phyloP scores from a whole-genome alignment of 768 basidiomycete genomes.

The Lactifluus hygrophoroides region DNA sequence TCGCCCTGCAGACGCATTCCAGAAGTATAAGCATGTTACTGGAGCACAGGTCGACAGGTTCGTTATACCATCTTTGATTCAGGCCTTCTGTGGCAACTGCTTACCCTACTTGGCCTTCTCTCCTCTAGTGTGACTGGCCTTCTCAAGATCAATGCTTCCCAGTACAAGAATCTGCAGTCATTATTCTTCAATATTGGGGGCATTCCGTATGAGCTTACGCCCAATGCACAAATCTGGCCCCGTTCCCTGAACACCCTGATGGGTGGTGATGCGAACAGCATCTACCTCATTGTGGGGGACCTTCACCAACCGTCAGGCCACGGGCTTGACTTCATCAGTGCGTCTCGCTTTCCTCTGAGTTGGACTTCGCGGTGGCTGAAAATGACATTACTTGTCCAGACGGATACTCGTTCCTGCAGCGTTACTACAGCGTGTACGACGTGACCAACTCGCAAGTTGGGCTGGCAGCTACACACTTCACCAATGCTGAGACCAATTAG shows the following conservation, averaged over 20 bases:
- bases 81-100: not conserved
- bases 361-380: not conserved
- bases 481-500: slow-evolving; percentile 20
- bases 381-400: not conserved
- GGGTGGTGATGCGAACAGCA: slow-evolving; percentile 41
- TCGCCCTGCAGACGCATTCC: slow-evolving; percentile 38
- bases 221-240: slow-evolving; percentile 67
- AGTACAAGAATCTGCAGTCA: slow-evolving; percentile 42
- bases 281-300: slow-evolving; percentile 29
- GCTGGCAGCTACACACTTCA: slow-evolving; percentile 22
- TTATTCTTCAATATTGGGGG: slow-evolving; percentile 45
- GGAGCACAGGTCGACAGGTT: slow-evolving; percentile 44
- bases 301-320: slow-evolving; percentile 21
- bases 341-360: not conserved
- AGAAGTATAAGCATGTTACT: slow-evolving; percentile 44
- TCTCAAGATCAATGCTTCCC: slow-evolving; percentile 40
- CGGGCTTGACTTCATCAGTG: slow-evolving; percentile 26
- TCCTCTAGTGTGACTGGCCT: slow-evolving; percentile 42
- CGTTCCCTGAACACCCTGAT: slow-evolving; percentile 47
- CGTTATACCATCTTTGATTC: slow-evolving; percentile 13
- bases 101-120: not conserved
- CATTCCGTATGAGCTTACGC: slow-evolving; percentile 45
- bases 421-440: slow-evolving; percentile 21
- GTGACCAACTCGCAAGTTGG: slow-evolving; percentile 20
- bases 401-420: slow-evolving; percentile 5